Conservation (phyloP, 768 basidiomycete genomes). For the Cystobasidium tubakii region DNA sequence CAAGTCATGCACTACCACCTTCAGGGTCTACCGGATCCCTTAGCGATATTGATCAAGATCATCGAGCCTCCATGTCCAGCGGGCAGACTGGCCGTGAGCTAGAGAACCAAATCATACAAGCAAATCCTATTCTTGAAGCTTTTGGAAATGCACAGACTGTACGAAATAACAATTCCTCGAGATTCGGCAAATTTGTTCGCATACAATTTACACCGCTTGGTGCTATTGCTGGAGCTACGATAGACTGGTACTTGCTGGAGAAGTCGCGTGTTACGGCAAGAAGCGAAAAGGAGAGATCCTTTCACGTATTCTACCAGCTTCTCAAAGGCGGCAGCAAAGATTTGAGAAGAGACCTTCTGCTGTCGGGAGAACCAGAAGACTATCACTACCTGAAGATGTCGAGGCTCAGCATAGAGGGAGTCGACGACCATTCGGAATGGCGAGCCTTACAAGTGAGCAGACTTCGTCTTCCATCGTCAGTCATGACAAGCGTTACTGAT, state of each 20-base stretch:
- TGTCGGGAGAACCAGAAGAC: slow-evolving; percentile 61
- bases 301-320: slow-evolving; percentile 95
- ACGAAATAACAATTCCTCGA: slow-evolving; percentile 95
- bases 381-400: slow-evolving; percentile 91
- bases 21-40: slow-evolving; percentile 54
- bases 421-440: slow-evolving; percentile 90
- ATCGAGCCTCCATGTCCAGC: not conserved
- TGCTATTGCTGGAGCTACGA: slow-evolving; percentile 93
- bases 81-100: slow-evolving; percentile 63
- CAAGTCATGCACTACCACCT: slow-evolving; percentile 61
- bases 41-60: slow-evolving; percentile 45
- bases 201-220: slow-evolving; percentile 90
- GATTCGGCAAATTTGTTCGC: slow-evolving; percentile 95
- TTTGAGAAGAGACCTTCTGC: slow-evolving; percentile 57
- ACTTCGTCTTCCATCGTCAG: no score
- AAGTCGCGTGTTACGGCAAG: slow-evolving; percentile 90
- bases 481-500: no score
- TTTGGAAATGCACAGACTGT: slow-evolving; percentile 99
- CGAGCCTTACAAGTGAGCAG: slow-evolving; percentile 60
- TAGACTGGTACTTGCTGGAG: slow-evolving; percentile 97
- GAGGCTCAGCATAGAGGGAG: slow-evolving; percentile 83
- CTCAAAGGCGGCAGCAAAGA: slow-evolving; percentile 64
- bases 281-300: slow-evolving; percentile 80
- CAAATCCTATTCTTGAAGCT: slow-evolving; percentile 93
- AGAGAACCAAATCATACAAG: slow-evolving; percentile 92